Conservation (phyloP, 2,329 filamentous ascomycete genomes). For the Claviceps fusiformis region DNA sequence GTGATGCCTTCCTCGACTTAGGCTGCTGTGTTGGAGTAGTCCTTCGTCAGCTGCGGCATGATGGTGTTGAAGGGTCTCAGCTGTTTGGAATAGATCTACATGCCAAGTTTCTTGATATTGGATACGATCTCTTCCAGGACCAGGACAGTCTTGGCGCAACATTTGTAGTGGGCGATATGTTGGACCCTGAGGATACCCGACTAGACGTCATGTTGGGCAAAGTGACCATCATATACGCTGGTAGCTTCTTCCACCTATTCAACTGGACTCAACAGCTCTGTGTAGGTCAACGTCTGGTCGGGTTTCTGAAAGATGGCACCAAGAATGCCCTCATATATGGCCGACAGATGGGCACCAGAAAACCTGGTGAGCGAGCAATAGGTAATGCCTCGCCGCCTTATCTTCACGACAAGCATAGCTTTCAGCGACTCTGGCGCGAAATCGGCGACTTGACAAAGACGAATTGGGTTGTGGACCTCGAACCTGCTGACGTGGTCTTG, state of each 20-base stretch:
- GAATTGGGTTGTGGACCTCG: constrained; percentile 32
- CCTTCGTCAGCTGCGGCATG: constrained; percentile 33
- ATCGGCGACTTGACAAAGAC: constrained; percentile 35
- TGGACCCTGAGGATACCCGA: constrained; percentile 25
- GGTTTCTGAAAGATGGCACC: constrained; percentile 30
- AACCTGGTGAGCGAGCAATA: constrained; percentile 11
- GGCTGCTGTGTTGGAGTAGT: constrained; percentile 38
- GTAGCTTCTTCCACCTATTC: constrained; percentile 38
- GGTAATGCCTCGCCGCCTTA: constrained; percentile 20
- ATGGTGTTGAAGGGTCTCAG: constrained; percentile 33
- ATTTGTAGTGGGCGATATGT: constrained; percentile 38
- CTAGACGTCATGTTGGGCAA: constrained; percentile 23
- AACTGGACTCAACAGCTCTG: constrained; percentile 32
- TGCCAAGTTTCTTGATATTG: constrained; percentile 38
- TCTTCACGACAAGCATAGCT: constrained; percentile 35
- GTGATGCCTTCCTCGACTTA: constrained; percentile 31
- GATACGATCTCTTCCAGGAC: constrained; percentile 52
- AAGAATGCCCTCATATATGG: constrained; percentile 35
- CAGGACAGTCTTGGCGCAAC: constrained; percentile 28
- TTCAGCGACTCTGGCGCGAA: constrained; percentile 40
- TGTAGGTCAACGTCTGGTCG: constrained; percentile 29
- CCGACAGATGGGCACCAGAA: constrained; percentile 31
- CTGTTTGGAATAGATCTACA: constrained; percentile 38
- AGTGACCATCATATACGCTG: constrained; percentile 34
- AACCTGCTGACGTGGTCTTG: constrained; percentile 15